Base-by-base conservation (phyloP, 2,329 filamentous ascomycete genomes). In the Phialemonium atrogriseum region DNA sequence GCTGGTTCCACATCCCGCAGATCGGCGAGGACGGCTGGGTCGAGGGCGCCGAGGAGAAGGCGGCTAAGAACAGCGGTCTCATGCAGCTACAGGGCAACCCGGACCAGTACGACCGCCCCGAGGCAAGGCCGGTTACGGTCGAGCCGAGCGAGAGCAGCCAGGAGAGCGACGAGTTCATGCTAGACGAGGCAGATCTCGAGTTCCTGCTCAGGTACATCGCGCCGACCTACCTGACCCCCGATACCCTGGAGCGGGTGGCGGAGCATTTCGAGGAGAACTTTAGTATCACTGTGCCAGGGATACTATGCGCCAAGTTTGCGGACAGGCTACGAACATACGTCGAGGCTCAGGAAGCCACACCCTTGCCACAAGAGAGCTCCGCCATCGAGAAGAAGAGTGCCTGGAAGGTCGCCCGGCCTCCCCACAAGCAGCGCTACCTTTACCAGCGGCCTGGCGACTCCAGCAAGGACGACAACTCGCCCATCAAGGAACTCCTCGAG, bases 1-100 rank as follows among this genome's bases (percentile, higher is more conserved):
- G 91, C 32, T 98, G 91, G 91, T 98, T 93, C 57, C 91, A 98
- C 58, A 96, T 98, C 41, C 91, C 91, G 0, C 91, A 98, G 59
- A 62, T 84, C 45, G 89, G 89, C 34, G 91, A 98, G 56, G 86
- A 94, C 16, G 91, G 91, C 25, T 98, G 82, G 47, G 77, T 94
- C 45, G 67, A 83, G 51, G 91, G 89, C 4, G 70, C 91, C 33
- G 89, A 96, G 56, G 86, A 93, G 62, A 83, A 80, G 52, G 75
- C 93, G 41, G 85, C 84, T 10, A 80, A 86, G 55, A 86, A 86
- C 58, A 96, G 88, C 57, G 88, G 87, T 48, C 69, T 96, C 42
- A 85, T 87, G 59, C 89, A 96, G 60, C 67, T 98, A 17, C 86
- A 95, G 59, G 85, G 88, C 45, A 86, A 94, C 48, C 84, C 84